A percentile compares a stretch with the other conserved stretches of the same genome.
These are phyloP conservation scores for Penicillium sp. DNA, from an alignment of 2,329 filamentous ascomycete genomes.

Conservation along the genomic window DNA sequence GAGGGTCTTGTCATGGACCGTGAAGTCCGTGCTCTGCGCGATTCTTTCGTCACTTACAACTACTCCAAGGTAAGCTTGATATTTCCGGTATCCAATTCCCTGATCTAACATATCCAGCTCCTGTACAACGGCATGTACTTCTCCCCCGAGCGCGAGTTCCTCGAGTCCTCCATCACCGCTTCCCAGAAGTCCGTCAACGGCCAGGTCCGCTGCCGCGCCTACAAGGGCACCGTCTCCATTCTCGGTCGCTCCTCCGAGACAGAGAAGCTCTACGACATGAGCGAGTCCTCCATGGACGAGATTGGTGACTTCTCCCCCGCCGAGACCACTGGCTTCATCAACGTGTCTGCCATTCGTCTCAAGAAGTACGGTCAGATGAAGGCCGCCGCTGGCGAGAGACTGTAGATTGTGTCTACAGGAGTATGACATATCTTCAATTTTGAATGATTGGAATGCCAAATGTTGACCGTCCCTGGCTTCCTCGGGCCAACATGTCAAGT, in stretches of 20 bases:
- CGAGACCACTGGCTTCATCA: constrained; percentile 65
- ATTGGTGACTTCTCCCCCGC: constrained; percentile 66
- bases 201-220: constrained; percentile 61
- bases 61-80: constrained; percentile 51
- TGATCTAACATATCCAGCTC: constrained; percentile 17
- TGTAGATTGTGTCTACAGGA: constrained; percentile 22
- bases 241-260: constrained; percentile 58
- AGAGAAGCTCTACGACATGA: constrained; percentile 68
- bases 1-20: constrained; percentile 65
- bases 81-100: neutral
- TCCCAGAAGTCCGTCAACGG: constrained; percentile 55
- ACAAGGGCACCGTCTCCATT: constrained; percentile 64
- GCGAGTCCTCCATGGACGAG: constrained; percentile 68
- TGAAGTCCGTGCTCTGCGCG: constrained; percentile 66
- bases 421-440: constrained; percentile 4
- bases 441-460: constrained; percentile 15
- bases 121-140: constrained; percentile 53
- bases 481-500: constrained; percentile 7
- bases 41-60: constrained; percentile 68
- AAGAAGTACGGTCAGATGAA: constrained; percentile 49
- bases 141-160: constrained; percentile 69
- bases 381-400: constrained; percentile 36
- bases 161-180: constrained; percentile 49
- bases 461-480: constrained; percentile 27
- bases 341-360: constrained; percentile 35